Evolutionary conservation across 2,329 filamentous ascomycete species (phyloP).

Genomic region (Claviceps sp.): DNA sequence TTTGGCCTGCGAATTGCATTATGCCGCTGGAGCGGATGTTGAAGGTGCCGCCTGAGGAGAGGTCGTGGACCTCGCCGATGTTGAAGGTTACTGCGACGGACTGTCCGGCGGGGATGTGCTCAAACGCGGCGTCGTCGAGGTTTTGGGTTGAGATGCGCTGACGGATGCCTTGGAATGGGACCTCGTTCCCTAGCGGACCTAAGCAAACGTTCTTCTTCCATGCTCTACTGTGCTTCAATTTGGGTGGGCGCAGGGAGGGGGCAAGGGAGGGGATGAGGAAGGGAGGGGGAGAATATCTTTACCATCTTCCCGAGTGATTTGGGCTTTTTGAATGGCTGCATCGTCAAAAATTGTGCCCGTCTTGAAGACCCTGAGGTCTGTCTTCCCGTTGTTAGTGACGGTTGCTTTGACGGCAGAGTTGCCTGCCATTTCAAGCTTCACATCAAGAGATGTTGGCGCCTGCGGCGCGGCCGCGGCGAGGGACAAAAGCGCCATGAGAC

Average conservation of each 20-base stretch:
- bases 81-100: conserved; percentile 40
- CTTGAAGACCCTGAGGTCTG: conserved; percentile 36
- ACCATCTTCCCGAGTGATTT: conserved; percentile 20
- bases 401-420: conserved; percentile 40
- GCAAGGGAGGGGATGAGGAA: no score
- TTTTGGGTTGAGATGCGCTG: conserved; percentile 9
- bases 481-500: not conserved
- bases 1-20: conserved; percentile 38
- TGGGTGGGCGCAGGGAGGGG: not conserved
- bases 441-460: conserved; percentile 23
- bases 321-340: conserved; percentile 37
- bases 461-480: conserved; percentile 1
- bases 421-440: conserved; percentile 31
- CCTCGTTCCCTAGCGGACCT: conserved; percentile 18
- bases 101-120: conserved; percentile 32
- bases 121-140: conserved; percentile 35
- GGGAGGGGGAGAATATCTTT: conserved; percentile 2
- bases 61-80: conserved; percentile 40
- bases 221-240: not conserved
- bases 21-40: conserved; percentile 41
- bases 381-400: conserved; percentile 38
- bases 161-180: conserved; percentile 37
- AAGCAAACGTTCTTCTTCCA: not conserved
- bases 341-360: conserved; percentile 39
- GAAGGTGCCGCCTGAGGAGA: conserved; percentile 37